Base-by-base conservation (phyloP, 2,329 filamentous ascomycete genomes). In the Cordyceps militaris region DNA sequence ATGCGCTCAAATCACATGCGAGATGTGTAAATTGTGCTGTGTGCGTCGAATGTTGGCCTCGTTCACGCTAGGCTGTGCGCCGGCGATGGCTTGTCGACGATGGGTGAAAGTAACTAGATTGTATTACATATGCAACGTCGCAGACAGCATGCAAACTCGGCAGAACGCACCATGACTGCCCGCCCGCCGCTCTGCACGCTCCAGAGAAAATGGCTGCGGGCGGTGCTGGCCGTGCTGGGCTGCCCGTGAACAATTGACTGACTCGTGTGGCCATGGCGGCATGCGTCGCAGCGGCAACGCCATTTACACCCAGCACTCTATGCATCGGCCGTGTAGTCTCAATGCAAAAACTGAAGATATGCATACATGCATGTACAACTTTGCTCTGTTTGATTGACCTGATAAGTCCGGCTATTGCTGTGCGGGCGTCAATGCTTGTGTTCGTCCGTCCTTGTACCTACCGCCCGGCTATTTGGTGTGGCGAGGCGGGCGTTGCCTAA, bases 161-260 rank as follows among this genome's bases (percentile, higher is more conserved):
- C 34, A 36, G 8, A 40, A 40, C 19, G 36, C 16, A 40, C 10
- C 11, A 14, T 11, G 21, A 24, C 21, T 43, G 11, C 40, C 4
- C 2, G 10, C 21, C 7, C 4, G 34, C 7, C 34, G 34, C 7
- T n/a, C 7, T 36, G 34, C 34, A 36, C 14, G 34, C 34, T n/a
- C n/a, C n/a, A 36, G 13, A 13, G 10, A 43, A 43, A 11, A 7
- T 13, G 43, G 13, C 19, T 4, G 38, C 36, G 38, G 24, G 23
- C 9, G 14, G 13, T 30, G 32, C 34, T 34, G 32, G 32, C 14
- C 14, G 11, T 13, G 14, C n/a, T 38, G 52, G n/a, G 24, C 43
- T 49, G 44, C 44, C 36, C 44, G 55, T 36, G 32, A 57, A 51
- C 55, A 46, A 40, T 47, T 57, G 55, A 57, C 55, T 57, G 55